These are phyloP conservation scores for Suillus bovinus DNA, from an alignment of 768 basidiomycete genomes.

Conservation along the genomic window DNA sequence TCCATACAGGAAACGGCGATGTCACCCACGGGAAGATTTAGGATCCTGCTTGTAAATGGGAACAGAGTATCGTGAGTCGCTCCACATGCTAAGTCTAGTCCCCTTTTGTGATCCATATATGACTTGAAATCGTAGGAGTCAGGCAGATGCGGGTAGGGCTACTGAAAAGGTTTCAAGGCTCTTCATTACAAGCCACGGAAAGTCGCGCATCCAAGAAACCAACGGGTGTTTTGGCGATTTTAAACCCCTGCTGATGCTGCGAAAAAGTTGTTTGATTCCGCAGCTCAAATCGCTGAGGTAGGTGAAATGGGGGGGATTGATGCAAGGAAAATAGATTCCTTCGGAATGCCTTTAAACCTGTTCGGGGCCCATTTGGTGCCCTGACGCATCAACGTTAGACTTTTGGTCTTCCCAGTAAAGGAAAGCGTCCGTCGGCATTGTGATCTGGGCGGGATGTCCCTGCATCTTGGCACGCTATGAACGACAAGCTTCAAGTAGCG, in stretches of 20 bases:
- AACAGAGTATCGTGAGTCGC: neutral
- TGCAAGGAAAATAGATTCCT: neutral
- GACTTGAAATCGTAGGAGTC: fast-evolving
- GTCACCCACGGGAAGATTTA: neutral
- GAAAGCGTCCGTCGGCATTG: neutral
- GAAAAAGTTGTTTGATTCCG: neutral
- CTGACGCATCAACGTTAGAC: neutral
- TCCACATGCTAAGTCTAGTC: neutral
- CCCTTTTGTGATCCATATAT: neutral
- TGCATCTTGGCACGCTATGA: too few relatives aligned
- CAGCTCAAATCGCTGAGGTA: neutral
- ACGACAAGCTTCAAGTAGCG: neutral
- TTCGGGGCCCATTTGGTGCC: fast-evolving
- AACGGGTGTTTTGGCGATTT: neutral
- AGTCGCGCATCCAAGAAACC: neutral
- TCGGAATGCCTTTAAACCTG: fast-evolving
- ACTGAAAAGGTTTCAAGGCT: neutral
- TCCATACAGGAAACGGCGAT: neutral
- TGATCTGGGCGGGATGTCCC: neutral
- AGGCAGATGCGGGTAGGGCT: neutral
- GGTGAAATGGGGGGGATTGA: neutral
- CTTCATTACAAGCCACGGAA: neutral
- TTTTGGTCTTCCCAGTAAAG: neutral
- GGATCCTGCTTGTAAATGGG: neutral
- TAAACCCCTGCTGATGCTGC: neutral